Conservation (phyloP, 345 rosid species). For the Excoecaria agallocha region DNA sequence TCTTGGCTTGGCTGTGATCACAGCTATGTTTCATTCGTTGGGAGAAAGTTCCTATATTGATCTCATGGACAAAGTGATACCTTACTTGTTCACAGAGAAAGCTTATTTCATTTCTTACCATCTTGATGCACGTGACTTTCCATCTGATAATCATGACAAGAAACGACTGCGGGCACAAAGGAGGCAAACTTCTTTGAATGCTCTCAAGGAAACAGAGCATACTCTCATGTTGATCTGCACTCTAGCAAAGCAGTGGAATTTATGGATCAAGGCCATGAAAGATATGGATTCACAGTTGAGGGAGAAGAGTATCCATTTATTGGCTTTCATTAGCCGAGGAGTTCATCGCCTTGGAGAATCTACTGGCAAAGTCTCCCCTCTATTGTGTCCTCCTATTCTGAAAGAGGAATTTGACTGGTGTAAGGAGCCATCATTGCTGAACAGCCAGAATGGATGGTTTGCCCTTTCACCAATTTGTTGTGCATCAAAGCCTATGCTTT, state of each 20-base stretch:
- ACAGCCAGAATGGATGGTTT: constrained; percentile 84
- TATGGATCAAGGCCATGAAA: constrained; percentile 72
- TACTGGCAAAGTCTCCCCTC: constrained; percentile 41
- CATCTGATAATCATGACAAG: constrained; percentile 62
- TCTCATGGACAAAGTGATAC: constrained; percentile 57
- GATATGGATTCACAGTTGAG: constrained; percentile 71
- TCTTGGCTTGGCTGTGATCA: constrained; percentile 72
- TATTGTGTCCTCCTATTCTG: constrained; percentile 55
- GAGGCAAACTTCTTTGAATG: constrained; percentile 58
- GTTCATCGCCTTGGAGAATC: constrained; percentile 59
- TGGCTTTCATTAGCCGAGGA: constrained; percentile 85
- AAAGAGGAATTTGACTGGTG: constrained; percentile 66
- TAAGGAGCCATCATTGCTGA: constrained; percentile 56
- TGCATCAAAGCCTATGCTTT: constrained; percentile 37
- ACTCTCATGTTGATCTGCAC: constrained; percentile 76
- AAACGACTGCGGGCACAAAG: constrained; percentile 60
- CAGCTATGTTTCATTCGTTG: constrained; percentile 71
- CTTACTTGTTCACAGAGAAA: constrained; percentile 69
- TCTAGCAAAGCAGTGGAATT: constrained; percentile 61
- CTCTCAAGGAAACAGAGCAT: constrained; percentile 80
- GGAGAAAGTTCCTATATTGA: constrained; percentile 51
- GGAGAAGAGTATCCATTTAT: constrained; percentile 76
- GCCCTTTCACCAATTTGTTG: constrained; percentile 67
- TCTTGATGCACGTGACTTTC: constrained; percentile 66
- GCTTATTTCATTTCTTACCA: constrained; percentile 60